Evolutionary conservation across 164 flowering plant genomes (phyloP), one percentile per base, ranked within the genome.

Genomic region (Vitis rotundifolia): DNA sequence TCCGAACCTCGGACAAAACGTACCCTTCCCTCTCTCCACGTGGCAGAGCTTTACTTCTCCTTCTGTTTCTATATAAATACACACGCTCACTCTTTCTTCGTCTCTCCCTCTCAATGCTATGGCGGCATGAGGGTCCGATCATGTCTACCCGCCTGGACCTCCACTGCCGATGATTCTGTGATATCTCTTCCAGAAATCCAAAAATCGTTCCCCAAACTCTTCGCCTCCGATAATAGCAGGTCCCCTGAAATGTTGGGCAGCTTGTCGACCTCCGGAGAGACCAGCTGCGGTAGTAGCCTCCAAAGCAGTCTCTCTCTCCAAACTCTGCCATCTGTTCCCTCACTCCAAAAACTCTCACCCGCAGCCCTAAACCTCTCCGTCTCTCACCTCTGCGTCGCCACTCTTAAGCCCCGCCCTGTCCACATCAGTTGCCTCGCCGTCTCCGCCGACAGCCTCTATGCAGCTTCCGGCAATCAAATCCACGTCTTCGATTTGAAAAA

Each of bases 291-390:
- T 55, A 79, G 79, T 31, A 77, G 77, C 76, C 82, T 87, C 31
- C 76, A 85, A 6, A 78, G 84, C 83, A 80, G 81, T 58, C 84
- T 85, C 59, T 87, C 89, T 12, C 79, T 89, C 64, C 84, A 78
- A 64, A 82, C 91, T 7, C 83, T 84, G 0, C 92, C 92, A 0
- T 90, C 95, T 22, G 67, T 85, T 48, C 87, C 86, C 54, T 86
- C 89, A 57, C 86, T 87, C 55, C 88, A 86, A 63, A 73, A 72
- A 9, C 68, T 75, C 69, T 59, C 77, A 2, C 78, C 83, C 9
- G 81, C 76, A 15, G 13, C 73, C 22, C 70, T 63, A n/a, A 37
- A 37, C 65, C 49, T 75, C 47, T 66, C 85, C 53, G 68, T 82
- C 75, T 74, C 92, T 56, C 72, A 71, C 53, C 19, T 29, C 52